Evolutionary conservation across 106 monocot genomes (phyloP), one percentile per base, ranked within the genome.

Genomic region (Hemerocallis citrina): DNA sequence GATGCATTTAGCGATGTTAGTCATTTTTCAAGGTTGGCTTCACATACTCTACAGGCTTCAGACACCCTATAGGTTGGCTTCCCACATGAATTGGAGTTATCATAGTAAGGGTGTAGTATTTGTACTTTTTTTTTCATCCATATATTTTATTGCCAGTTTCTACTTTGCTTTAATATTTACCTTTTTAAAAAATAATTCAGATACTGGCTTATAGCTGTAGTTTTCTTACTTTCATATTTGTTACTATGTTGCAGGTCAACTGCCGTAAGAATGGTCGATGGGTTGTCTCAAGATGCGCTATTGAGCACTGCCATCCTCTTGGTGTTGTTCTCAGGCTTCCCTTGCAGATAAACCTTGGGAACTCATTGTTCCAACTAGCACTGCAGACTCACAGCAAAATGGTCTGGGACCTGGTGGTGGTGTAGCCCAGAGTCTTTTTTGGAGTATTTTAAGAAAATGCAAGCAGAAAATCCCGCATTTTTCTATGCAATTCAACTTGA

Each of bases 391-490:
- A 30, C 74, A 61, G 24, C 78, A 84, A 55, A 86, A 66, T 48
- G 88, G 88, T 6, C 49, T 88, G 13, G 88, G 98, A 5, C 71
- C 76, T 42, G 85, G 91, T 23, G 91, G 90, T 7, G 86, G 86
- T 32, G 91, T 81, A 3, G 87, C 88, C 0, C 88, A 88, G 62
- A 92, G 85, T 47, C 63, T 99, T 39, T n/a, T n/a, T 49, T 99
- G 44, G 98, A 99, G 64, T 88, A 92, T 52, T 88, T 99, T 70
- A 99, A 99, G 47, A 66, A 70, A 55, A 88, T 92, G 98, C 98
- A 99, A 63, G 74, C 75, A 15, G 88, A 92, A 4, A 92, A 92
- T 59, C 98, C 98, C n/a, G 69, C 79, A 29, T 99, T 99, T 65
- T 99, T 88, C 40, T 99, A 99, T 54, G 77, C 98, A 40, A 58